These are phyloP conservation scores for Penicillium crystallinum DNA, from an alignment of 495 filamentous ascomycete genomes.

Conservation along the genomic window DNA sequence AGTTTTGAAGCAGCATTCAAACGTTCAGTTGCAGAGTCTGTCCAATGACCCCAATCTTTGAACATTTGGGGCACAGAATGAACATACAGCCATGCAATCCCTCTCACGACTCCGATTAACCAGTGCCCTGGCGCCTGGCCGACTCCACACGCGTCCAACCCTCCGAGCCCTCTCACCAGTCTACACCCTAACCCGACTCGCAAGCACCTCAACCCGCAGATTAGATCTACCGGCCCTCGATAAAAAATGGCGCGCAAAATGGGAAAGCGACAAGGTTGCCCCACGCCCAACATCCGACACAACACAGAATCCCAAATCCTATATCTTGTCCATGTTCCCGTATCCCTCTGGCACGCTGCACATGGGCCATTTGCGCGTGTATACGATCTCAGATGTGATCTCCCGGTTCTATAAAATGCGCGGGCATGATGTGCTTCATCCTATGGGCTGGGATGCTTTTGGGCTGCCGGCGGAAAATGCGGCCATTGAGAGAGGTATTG, in stretches of 20 bases:
- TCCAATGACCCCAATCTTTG: neutral
- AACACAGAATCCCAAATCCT: slow-evolving; percentile 51
- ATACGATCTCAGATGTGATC: slow-evolving; percentile 84
- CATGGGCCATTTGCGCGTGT: slow-evolving; percentile 82
- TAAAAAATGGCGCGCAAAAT: slow-evolving; percentile 66
- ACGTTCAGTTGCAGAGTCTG: neutral
- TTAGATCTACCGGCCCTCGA: slow-evolving; percentile 65
- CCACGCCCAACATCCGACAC: slow-evolving; percentile 6
- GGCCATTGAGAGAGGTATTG: slow-evolving; percentile 78
- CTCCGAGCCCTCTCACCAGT: slow-evolving; percentile 11
- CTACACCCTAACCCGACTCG: slow-evolving; percentile 14
- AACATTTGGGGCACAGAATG: slow-evolving; percentile 7
- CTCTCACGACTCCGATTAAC: slow-evolving; percentile 29
- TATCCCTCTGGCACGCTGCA: slow-evolving; percentile 89
- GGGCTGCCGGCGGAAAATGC: slow-evolving; percentile 89
- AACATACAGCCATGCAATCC: slow-evolving; percentile 22
- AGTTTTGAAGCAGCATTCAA: slow-evolving; percentile 17
- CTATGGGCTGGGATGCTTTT: slow-evolving; percentile 94
- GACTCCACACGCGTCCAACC: slow-evolving; percentile 16
- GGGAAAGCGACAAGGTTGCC: slow-evolving; percentile 31
- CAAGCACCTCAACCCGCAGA: slow-evolving; percentile 24
- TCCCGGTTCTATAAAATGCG: slow-evolving; percentile 72
- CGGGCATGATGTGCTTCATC: slow-evolving; percentile 71
- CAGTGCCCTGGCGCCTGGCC: slow-evolving; percentile 17
- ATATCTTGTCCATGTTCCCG: slow-evolving; percentile 88